Evolutionary conservation across 441 rosid genomes (phyloP), one percentile per base, ranked within the genome.

Genomic region (Brassica balearica): DNA sequence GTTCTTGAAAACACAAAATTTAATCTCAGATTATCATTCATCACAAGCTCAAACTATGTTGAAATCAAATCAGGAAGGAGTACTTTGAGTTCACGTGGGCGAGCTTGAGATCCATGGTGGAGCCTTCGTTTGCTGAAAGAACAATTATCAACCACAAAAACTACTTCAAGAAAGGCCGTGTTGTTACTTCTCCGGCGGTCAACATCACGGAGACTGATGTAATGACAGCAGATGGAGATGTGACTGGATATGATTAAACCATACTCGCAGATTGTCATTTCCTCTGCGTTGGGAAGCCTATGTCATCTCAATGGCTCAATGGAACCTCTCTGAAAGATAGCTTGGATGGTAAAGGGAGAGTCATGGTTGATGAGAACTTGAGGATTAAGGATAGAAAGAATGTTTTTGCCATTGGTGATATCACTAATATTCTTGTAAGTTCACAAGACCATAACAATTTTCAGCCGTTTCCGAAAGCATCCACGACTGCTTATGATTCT

Each of bases 21-120:
- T 41, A 41, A 41, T 41, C 48, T 41, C 22, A 27, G 15, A 9
- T 41, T 12, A 46, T 62, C 53, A 34, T 53, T 22, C 11, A 6
- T 51, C 36, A 1, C 3, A 19, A 66, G 64, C 56, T 78, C 7
- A 61, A 10, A 5, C 1, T 66, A 22, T 63, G 22, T 34, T 65
- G 8, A 10, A 9, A 41, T 15, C 27, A 1, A 1, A 3, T 19
- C 78, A 86, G 89, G 83, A 86, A 86, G 73, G 89, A 85, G 78
- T 86, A 84, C 15, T 81, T 77, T 67, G 87, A 86, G 83, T 84
- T 86, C 19, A 80, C 89, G 25, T 84, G 87, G 89, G 89, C 87
- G 34, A 80, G 82, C 59, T 81, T 95, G 82, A 91, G 98, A 85
- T 78, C 89, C 11, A 85, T 88, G 95, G 97, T 93, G 66, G 98